phyloP scores from a whole-genome alignment of 2,329 filamentous ascomycete genomes.

The Epichloe elymi region DNA sequence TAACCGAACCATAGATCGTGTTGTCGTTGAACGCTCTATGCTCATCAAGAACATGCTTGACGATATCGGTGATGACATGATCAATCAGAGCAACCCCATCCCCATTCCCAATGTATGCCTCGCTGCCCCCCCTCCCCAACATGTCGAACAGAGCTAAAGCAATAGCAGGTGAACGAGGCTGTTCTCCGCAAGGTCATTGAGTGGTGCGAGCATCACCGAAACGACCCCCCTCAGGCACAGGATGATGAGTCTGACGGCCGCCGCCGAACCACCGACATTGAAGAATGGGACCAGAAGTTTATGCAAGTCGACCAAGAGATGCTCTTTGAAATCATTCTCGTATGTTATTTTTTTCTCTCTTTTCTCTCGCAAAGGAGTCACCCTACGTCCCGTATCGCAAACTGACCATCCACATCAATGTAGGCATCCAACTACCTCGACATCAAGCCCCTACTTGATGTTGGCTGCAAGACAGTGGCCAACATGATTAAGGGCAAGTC shows the following conservation, averaged over 20 bases:
- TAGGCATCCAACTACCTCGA: slow-evolving; percentile 97
- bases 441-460: slow-evolving; percentile 94
- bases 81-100: slow-evolving; percentile 51
- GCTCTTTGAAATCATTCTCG: slow-evolving; percentile 97
- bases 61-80: slow-evolving; percentile 60
- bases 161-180: slow-evolving; percentile 68
- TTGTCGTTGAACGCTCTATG: slow-evolving; percentile 80
- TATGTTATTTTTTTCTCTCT: slow-evolving; percentile 32
- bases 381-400: not conserved
- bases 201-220: slow-evolving; percentile 93
- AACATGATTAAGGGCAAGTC: slow-evolving; percentile 99
- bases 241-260: slow-evolving; percentile 89
- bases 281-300: slow-evolving; percentile 99
- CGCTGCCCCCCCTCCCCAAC: not conserved
- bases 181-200: slow-evolving; percentile 94
- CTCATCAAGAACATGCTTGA: slow-evolving; percentile 98
- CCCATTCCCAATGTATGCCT: slow-evolving; percentile 70
- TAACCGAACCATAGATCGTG: slow-evolving; percentile 44
- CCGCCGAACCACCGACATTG: slow-evolving; percentile 98
- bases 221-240: slow-evolving; percentile 66
- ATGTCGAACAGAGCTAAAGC: not conserved
- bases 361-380: not conserved
- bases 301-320: slow-evolving; percentile 99
- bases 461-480: slow-evolving; percentile 91
- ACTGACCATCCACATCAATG: not conserved